These are phyloP conservation scores for Pythium folliculosum DNA, from an alignment of 352 stramenopile species.

Conservation along the genomic window DNA sequence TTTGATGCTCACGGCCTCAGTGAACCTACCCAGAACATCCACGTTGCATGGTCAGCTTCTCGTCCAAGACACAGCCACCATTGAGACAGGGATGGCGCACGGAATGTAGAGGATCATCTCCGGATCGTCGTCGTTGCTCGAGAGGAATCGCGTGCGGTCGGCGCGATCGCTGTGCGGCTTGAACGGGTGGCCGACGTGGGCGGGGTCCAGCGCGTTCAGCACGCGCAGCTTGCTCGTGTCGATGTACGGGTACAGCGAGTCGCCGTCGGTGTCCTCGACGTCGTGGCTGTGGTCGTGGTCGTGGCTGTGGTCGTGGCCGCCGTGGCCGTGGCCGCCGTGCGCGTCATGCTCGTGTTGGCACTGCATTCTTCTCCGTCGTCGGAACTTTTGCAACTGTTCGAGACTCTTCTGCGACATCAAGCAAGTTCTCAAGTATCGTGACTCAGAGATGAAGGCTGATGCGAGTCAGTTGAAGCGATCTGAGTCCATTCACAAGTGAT, in stretches of 20 bases:
- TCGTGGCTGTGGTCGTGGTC: slow-evolving; percentile 66
- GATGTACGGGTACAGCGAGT: slow-evolving; percentile 84
- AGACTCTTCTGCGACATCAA: slow-evolving; percentile 13
- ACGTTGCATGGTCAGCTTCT: neutral
- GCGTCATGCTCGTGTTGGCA: slow-evolving; percentile 65
- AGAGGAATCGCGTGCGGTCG: slow-evolving; percentile 62
- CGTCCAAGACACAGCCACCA: neutral
- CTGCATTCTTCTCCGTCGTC: slow-evolving; percentile 28
- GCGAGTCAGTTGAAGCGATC: no score
- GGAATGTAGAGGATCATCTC: slow-evolving; percentile 86
- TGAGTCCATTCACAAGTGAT: slow-evolving; percentile 6
- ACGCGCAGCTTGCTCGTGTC: slow-evolving; percentile 86
- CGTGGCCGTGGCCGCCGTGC: slow-evolving; percentile 47
- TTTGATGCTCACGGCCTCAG: slow-evolving; percentile 86
- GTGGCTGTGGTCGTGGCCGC: slow-evolving; percentile 58
- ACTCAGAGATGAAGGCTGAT: slow-evolving; percentile 21
- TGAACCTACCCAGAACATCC: slow-evolving; percentile 44
- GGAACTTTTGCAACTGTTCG: neutral
- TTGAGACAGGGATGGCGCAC: slow-evolving; percentile 23
- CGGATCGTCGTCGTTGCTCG: slow-evolving; percentile 81
- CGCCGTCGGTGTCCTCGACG: slow-evolving; percentile 67
- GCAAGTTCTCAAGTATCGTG: neutral
- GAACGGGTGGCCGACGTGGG: slow-evolving; percentile 70
- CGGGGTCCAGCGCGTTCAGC: slow-evolving; percentile 71
- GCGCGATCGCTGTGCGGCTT: slow-evolving; percentile 80